phyloP scores from a whole-genome alignment of 148 eudicot species.

The Oxyria digyna region DNA sequence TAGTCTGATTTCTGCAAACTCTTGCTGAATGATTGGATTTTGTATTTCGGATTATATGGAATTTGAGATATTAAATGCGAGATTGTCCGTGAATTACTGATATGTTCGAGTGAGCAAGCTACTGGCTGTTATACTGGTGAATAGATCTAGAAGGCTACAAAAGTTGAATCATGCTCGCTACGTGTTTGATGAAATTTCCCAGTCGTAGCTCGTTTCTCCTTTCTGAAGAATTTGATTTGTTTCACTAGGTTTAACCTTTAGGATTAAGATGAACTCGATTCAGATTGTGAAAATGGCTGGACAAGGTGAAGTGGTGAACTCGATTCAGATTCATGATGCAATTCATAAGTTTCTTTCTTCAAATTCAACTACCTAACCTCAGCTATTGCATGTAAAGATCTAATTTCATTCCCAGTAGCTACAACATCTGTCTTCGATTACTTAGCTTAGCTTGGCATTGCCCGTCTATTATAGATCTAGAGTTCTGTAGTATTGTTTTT shows the following conservation, averaged over 20 bases:
- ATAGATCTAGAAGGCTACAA: not conserved
- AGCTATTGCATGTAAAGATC: not conserved
- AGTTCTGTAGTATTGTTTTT: not conserved
- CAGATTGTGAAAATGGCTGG: not conserved
- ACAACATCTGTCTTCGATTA: not conserved
- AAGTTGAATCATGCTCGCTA: not conserved
- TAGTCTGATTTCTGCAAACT: not conserved
- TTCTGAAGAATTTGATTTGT: not conserved
- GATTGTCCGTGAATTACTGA: not conserved
- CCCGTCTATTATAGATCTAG: too few relatives aligned
- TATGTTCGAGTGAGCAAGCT: not conserved
- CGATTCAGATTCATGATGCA: not conserved
- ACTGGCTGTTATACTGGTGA: not conserved
- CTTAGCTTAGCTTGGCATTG: not conserved
- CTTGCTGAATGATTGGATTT: not conserved
- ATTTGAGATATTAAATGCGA: not conserved
- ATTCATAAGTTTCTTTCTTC: not conserved
- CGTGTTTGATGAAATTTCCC: not conserved
- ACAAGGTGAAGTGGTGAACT: not conserved
- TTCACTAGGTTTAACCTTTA: not conserved
- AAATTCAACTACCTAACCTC: not conserved
- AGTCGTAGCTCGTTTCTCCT: not conserved
- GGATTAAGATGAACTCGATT: not conserved
- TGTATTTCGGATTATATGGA: not conserved
- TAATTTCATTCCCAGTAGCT: not conserved